These are phyloP conservation scores for Basidiobolus meristosporus DNA, from an alignment of 371 early-diverging fungal genomes.

Conservation along the genomic window DNA sequence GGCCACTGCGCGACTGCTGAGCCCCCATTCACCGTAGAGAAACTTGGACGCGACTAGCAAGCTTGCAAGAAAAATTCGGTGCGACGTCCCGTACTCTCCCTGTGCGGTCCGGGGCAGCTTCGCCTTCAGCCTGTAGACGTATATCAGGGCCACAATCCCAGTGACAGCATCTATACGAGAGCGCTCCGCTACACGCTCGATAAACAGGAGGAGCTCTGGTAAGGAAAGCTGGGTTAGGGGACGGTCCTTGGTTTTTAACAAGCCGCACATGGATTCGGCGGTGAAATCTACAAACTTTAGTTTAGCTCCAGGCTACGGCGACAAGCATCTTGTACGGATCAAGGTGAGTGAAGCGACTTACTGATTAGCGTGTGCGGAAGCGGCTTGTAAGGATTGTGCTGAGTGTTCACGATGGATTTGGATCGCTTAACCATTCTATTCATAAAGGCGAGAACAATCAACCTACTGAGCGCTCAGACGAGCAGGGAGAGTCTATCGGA, in stretches of 20 bases:
- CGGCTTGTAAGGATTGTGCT: too few species aligned
- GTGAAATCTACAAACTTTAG: slow-evolving; percentile 6
- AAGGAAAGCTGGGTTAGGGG: slow-evolving; percentile 2
- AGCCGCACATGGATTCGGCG: slow-evolving; percentile 3
- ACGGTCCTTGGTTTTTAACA: slow-evolving; percentile 3
- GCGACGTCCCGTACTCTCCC: slow-evolving; percentile 49
- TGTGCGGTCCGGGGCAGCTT: slow-evolving; percentile 35
- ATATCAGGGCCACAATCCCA: slow-evolving; percentile 20
- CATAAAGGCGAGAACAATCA: too few species aligned
- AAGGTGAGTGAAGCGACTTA: background rate
- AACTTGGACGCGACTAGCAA: slow-evolving; percentile 46
- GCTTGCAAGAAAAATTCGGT: slow-evolving; percentile 47
- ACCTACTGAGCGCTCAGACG: too few species aligned
- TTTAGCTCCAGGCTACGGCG: too few species aligned
- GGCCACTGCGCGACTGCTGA: slow-evolving; percentile 33
- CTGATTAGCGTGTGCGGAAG: too few species aligned
- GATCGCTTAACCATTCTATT: too few species aligned
- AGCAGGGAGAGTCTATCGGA: too few species aligned
- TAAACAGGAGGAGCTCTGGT: slow-evolving; percentile 4
- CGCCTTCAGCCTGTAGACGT: slow-evolving; percentile 43
- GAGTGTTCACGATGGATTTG: too few species aligned
- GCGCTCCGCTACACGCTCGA: slow-evolving; percentile 1
- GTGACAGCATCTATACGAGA: slow-evolving; percentile 2
- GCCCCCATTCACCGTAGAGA: slow-evolving; percentile 26
- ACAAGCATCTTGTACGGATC: background rate